Evolutionary conservation across 192 early-diverging fungal genomes (phyloP).

Genomic region (Rhizoclosmatium globosum): DNA sequence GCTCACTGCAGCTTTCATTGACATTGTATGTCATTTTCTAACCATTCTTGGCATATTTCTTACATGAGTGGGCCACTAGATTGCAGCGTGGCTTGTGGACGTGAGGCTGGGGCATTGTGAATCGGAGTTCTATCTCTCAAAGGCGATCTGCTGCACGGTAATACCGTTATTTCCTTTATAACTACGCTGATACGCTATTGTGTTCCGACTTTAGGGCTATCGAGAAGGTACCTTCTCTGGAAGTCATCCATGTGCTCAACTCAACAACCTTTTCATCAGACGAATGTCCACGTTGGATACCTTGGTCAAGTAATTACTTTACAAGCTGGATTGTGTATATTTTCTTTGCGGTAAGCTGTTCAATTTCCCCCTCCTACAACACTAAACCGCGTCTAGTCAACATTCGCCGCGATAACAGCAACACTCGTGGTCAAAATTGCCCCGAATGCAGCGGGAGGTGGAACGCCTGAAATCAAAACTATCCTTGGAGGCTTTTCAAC

Average conservation of each 20-base stretch:
- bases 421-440: slow-evolving; percentile 79
- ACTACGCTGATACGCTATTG: not conserved
- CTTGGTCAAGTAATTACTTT: slow-evolving; percentile 74
- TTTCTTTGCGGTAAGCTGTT: slow-evolving; percentile 55
- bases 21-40: slow-evolving; percentile 66
- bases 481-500: slow-evolving; percentile 95
- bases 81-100: slow-evolving; percentile 89
- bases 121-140: slow-evolving; percentile 87
- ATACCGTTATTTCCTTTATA: slow-evolving; percentile 21
- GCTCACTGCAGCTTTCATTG: slow-evolving; percentile 85
- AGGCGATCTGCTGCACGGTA: slow-evolving; percentile 87
- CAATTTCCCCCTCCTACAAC: slow-evolving; percentile 31
- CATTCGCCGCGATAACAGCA: slow-evolving; percentile 77
- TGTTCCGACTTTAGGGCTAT: slow-evolving; percentile 5
- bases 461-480: slow-evolving; percentile 93
- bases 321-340: slow-evolving; percentile 87
- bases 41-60: slow-evolving; percentile 20
- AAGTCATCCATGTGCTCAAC: too few relatives aligned
- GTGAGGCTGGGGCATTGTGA: slow-evolving; percentile 85
- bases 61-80: not conserved
- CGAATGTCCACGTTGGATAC: slow-evolving; percentile 75
- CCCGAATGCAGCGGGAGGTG: slow-evolving; percentile 94
- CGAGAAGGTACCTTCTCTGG: not conserved
- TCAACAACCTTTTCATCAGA: slow-evolving; percentile 37
- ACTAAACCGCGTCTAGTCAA: slow-evolving; percentile 50